These are phyloP conservation scores for Dimocarpus longan DNA, from an alignment of 345 rosid species.

Conservation along the genomic window DNA sequence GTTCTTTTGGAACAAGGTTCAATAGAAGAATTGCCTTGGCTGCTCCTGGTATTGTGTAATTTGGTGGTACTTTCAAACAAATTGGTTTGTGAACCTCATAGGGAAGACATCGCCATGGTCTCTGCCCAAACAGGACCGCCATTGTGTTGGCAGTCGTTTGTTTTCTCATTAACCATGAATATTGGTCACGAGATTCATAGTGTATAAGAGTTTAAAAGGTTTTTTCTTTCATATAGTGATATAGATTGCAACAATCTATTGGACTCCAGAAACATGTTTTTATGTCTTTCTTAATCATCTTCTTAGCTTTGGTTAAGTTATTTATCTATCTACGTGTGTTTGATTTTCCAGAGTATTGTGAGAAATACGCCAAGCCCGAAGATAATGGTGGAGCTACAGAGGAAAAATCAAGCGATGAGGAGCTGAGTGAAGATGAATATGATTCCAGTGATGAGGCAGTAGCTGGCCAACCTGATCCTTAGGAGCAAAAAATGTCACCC, in stretches of 20 bases:
- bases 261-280: neutral
- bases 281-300: neutral
- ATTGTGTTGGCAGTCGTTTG: neutral
- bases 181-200: neutral
- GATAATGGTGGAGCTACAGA: conserved; percentile 53
- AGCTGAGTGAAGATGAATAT: conserved; percentile 80
- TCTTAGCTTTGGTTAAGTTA: neutral
- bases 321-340: neutral
- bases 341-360: conserved; percentile 61
- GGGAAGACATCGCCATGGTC: neutral
- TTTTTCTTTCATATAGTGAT: neutral
- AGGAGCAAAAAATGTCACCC: conserved; percentile 17
- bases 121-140: neutral
- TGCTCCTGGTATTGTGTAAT: neutral
- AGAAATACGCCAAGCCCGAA: conserved; percentile 88
- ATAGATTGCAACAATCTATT: neutral
- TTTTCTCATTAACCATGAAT: neutral
- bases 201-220: neutral
- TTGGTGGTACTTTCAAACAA: neutral
- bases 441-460: conserved; percentile 68
- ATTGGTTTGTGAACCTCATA: neutral
- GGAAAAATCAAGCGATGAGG: conserved; percentile 85
- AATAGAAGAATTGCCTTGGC: neutral
- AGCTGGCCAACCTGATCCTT: conserved; percentile 88
- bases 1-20: neutral